phyloP scores from a whole-genome alignment of 2,329 filamentous ascomycete species.

The Diaporthe batatas region DNA sequence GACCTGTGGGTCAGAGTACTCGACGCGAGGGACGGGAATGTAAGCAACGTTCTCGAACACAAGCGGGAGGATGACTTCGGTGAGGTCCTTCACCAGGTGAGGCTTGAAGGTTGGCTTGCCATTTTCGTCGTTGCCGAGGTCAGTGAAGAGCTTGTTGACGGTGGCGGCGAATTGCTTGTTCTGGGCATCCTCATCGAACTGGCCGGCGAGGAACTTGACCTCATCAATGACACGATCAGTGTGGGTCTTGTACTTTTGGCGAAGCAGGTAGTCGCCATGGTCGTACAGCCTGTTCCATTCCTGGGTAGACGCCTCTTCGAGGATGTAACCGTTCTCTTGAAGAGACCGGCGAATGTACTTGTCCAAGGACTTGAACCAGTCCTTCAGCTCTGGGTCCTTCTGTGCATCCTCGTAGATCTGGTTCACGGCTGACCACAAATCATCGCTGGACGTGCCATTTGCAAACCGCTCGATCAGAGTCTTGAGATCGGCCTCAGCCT shows the following conservation, averaged over 20 bases:
- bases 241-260: constrained; percentile 87
- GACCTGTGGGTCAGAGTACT: constrained; percentile 86
- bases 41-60: constrained; percentile 89
- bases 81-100: constrained; percentile 89
- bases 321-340: constrained; percentile 90
- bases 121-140: constrained; percentile 88
- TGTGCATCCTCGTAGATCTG: constrained; percentile 90
- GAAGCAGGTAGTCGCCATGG: constrained; percentile 85
- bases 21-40: constrained; percentile 92
- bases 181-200: constrained; percentile 89
- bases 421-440: constrained; percentile 87
- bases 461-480: constrained; percentile 94
- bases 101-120: constrained; percentile 93
- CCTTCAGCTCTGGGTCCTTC: constrained; percentile 84
- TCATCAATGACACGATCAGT: constrained; percentile 91
- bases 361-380: constrained; percentile 88
- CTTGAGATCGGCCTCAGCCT: constrained; percentile 85
- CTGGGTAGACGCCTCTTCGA: constrained; percentile 82
- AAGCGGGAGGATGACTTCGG: constrained; percentile 85
- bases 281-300: constrained; percentile 91
- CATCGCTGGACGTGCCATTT: constrained; percentile 90
- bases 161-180: constrained; percentile 85
- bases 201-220: constrained; percentile 87
- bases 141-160: constrained; percentile 84
- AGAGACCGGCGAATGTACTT: constrained; percentile 85